Conservation (phyloP, 2,329 filamentous ascomycete genomes). For the Dactylellina leptospora region DNA sequence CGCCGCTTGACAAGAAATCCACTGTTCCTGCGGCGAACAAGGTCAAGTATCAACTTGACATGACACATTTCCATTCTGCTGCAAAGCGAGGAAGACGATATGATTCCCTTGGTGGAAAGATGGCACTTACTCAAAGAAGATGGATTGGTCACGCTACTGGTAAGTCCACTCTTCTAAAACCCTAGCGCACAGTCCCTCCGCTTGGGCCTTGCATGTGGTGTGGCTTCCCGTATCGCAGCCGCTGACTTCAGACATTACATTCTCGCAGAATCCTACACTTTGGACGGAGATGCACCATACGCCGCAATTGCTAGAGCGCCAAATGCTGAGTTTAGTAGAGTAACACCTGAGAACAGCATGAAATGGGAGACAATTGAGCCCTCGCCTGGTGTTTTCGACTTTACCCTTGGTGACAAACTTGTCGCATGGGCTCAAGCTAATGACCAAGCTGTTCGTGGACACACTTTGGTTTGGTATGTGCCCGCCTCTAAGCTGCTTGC, state of each 20-base stretch:
- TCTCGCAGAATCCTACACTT: conserved; percentile 40
- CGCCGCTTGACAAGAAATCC: conserved; percentile 45
- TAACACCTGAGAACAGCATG: conserved; percentile 56
- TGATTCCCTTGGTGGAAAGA: conserved; percentile 49
- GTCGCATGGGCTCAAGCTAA: conserved; percentile 64
- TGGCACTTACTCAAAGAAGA: conserved; percentile 35
- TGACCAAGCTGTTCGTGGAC: conserved; percentile 69
- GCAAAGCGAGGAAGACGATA: conserved; percentile 51
- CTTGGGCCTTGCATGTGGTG: conserved; percentile 11
- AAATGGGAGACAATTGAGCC: conserved; percentile 73
- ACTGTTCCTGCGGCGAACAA: conserved; percentile 45
- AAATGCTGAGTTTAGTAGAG: conserved; percentile 46
- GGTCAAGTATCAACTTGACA: conserved; percentile 52
- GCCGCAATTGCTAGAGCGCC: conserved; percentile 28
- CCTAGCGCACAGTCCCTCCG: conserved; percentile 32
- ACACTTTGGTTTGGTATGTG: conserved; percentile 61
- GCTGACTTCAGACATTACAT: conserved; percentile 20
- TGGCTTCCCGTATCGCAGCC: conserved; percentile 27
- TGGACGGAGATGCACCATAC: conserved; percentile 46
- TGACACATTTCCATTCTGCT: conserved; percentile 51
- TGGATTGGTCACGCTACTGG: conserved; percentile 52
- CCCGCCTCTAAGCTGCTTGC: conserved; percentile 34
- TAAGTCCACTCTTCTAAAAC: conserved; percentile 10
- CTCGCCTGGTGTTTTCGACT: conserved; percentile 67
- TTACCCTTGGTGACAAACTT: conserved; percentile 67